Base-by-base conservation (phyloP, 1,284 basidiomycete genomes). In the Hemileia vastatrix region DNA sequence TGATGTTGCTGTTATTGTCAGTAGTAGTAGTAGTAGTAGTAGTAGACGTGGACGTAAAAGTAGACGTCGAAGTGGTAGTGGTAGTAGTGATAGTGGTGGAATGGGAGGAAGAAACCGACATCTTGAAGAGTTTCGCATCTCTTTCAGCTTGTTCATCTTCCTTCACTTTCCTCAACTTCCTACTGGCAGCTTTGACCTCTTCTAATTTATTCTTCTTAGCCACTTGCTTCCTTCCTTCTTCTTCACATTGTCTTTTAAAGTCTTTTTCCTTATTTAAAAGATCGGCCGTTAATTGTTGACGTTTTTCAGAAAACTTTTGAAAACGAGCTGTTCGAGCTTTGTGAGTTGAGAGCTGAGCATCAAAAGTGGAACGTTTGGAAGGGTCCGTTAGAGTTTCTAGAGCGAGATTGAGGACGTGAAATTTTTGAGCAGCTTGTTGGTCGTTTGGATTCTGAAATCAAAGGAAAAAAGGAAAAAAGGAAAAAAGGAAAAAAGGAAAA, bases 161-260 rank as follows among this genome's bases (percentile, higher is more conserved):
- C 43, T 55, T 62, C 9, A 43, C 59, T 53, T 62, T 50, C 4
- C 59, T 23, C 13, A 62, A 21, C 15, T 23, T 32, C 18, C 32
- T 32, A 13, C 59, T 47, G 48, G 59, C 59, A 11, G 53, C 44
- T 47, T 62, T 62, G n/a, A 62, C 49, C 40, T 62, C 59, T 9
- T 62, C 53, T 6, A 62, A 33, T 43, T 50, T 62, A 21, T 32
- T 36, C 11, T 48, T 27, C 21, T 62, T 62, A 4, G 50, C 50
- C 18, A n/a, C 31, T 40, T 54, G 53, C 19, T 61, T 23, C 1
- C 9, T 2, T 18, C 50, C 21, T 45, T 45, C 44, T n/a, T 45
- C 44, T 5, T 45, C 6, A 33, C 9, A 3, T 24, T 36, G n/a
- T 62, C 49, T 54, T 49, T 18, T 27, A 31, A 45, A 54, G 3